Evolutionary conservation across 2,329 filamentous ascomycete species (phyloP), one percentile per base, ranked within the genome.

Genomic region (Exophiala mesophila): DNA sequence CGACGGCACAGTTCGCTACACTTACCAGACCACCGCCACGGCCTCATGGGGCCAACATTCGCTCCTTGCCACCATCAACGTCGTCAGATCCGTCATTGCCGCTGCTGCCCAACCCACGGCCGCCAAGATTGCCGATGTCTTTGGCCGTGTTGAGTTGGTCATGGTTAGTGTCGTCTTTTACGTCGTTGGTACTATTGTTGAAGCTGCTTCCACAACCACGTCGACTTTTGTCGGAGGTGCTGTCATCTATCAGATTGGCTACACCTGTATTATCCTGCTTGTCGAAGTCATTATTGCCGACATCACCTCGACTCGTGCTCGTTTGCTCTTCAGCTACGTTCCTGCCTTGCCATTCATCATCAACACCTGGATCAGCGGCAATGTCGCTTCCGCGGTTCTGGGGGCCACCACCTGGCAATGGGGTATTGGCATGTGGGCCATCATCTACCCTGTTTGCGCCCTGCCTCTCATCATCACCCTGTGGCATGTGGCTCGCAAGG

Each of bases 281-380:
- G 68, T 82, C 16, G 78, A 83, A 59, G 76, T 83, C 54, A 71
- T 84, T 45, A 66, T 83, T 33, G 79, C 72, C 32, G 80, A 84
- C 52, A 69, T 79, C 18, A 81, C 79, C 2, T 82, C 80, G 1
- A 73, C 77, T 5, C 73, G 78, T 10, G 69, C 76, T 8, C 77
- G 80, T 55, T 65, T 83, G 6, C 66, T 83, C 52, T 83, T 82
- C 65, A 80, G 75, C 35, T 83, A 80, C 55, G 64, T 83, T n/a
- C 77, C 77, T 0, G 73, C 74, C 0, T 57, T 72, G 3, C 78
- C 78, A 0, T 80, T 78, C 53, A 56, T 81, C 32, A 66, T 78
- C 58, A 82, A 82, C 54, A 78, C 78, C 0, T 83, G 78, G 78
- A 69, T 82, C 10, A 76, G 74, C 47, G 79, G 78, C 15, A 71